A percentile compares a stretch with the other conserved stretches of the same genome.
These are phyloP conservation scores for Russula ochroleuca DNA, from an alignment of 768 basidiomycete genomes.

Conservation along the genomic window DNA sequence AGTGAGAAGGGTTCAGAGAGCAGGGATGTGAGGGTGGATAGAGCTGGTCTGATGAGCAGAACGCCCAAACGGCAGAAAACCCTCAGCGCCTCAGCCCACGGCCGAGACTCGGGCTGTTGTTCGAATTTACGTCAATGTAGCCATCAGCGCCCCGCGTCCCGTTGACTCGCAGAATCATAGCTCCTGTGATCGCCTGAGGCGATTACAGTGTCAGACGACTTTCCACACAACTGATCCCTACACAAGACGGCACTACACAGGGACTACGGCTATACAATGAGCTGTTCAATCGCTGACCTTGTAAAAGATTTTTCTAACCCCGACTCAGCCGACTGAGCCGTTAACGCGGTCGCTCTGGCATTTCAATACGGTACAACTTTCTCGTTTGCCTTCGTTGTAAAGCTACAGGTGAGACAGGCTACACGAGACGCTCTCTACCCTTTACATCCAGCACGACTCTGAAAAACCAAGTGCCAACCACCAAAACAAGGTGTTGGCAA, in stretches of 20 bases:
- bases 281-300: slow-evolving; percentile 18
- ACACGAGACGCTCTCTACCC: slow-evolving; percentile 3
- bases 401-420: slow-evolving; percentile 19
- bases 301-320: neutral
- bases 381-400: slow-evolving; percentile 4
- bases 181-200: neutral
- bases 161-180: neutral
- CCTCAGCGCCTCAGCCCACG: no score
- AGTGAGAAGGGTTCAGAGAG: no score
- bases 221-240: no score
- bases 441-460: neutral
- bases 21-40: no score
- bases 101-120: no score
- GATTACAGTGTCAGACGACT: neutral
- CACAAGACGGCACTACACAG: neutral
- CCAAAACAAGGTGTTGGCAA: neutral
- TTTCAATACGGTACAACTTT: neutral
- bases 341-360: neutral
- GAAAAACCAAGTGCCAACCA: neutral
- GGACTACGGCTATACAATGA: neutral
- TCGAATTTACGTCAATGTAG: no score
- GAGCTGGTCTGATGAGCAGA: no score
- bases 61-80: no score
- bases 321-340: slow-evolving; percentile 4
- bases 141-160: neutral